Base-by-base conservation (phyloP, 441 rosid species). In the Lepidium campestre region DNA sequence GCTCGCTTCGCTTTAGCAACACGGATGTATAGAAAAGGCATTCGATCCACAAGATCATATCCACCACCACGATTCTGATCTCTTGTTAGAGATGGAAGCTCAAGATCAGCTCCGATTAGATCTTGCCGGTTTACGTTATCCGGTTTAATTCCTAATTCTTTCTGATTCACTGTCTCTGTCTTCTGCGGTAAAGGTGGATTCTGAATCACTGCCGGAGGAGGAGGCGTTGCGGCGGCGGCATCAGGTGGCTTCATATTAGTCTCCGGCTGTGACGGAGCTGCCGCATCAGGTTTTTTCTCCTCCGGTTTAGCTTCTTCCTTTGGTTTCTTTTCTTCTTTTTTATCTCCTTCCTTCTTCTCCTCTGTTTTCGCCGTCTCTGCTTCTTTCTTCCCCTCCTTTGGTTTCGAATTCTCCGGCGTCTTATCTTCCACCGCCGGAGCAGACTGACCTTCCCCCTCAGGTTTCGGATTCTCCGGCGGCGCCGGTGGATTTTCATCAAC, bases 21-120 rank as follows among this genome's bases (percentile, higher is more conserved):
- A 1, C 94, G 89, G n/a, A 83, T 82, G 50, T 85, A 92, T 9
- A 92, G 81, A 84, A 87, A 92, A 6, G 88, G 86, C 91, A 92
- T 83, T 7, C 88, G 79, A 61, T 89, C 91, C 0, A 91, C 95
- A 0, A 89, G 88, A 72, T 91, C 96, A 71, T 81, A 86, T 0
- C 88, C 80, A 2, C 88, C 79, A 12, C 83, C 75, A 22, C 86
- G 85, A 64, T 79, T 73, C 25, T 82, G 88, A 36, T 87, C 84
- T 18, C 76, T 65, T 17, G 81, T 52, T n/a, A 82, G 66, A 9
- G 91, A 87, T 17, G 83, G 80, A 48, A 91, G 85, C 25, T 91
- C 85, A 3, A 80, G 78, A 41, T 85, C 82, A 11, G 72, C 70
- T 29, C 90, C 72, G 6, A 74, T 66, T 13, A 82, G 72, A 48